phyloP scores from a whole-genome alignment of 1,284 basidiomycete species.

The Xerocomus nothofagi region DNA sequence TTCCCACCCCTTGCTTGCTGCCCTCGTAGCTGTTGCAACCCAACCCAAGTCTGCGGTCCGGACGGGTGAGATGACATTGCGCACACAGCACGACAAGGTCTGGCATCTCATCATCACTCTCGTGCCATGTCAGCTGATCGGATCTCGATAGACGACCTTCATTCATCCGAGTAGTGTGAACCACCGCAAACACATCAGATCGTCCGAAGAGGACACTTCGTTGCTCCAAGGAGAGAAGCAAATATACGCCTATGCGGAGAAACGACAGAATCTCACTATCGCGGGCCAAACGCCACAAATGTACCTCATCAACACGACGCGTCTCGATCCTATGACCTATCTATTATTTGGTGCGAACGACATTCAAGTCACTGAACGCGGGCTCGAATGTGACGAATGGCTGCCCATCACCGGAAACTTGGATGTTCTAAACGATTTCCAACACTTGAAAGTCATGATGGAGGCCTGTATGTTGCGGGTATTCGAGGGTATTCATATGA shows the following conservation, averaged over 20 bases:
- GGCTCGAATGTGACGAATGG: conserved; percentile 90
- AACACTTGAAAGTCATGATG: conserved; percentile 80
- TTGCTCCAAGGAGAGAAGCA: conserved; percentile 61
- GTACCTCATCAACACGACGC: conserved; percentile 80
- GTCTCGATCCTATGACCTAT: conserved; percentile 88
- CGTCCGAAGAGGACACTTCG: conserved; percentile 42
- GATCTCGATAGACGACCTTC: conserved; percentile 52
- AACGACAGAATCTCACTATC: conserved; percentile 72
- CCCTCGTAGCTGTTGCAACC: conserved; percentile 82
- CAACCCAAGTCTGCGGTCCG: conserved; percentile 95
- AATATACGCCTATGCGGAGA: conserved; percentile 85
- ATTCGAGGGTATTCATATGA: conserved; percentile 81
- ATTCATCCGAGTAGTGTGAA: conserved; percentile 92
- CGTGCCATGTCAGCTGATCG: conserved; percentile 12
- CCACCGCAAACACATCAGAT: conserved; percentile 59
- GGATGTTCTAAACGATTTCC: conserved; percentile 80
- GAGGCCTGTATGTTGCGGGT: conserved; percentile 88
- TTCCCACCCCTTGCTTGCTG: conserved; percentile 80
- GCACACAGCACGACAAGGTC: conserved; percentile 89
- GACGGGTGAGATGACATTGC: conserved; percentile 69
- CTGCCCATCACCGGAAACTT: conserved; percentile 81
- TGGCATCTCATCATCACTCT: conserved; percentile 23
- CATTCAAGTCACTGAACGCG: conserved; percentile 64
- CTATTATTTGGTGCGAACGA: conserved; percentile 91
- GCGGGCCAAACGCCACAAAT: conserved; percentile 56